Base-by-base conservation (phyloP, 257 asterid genomes). In the Knoxia roxburghii region DNA sequence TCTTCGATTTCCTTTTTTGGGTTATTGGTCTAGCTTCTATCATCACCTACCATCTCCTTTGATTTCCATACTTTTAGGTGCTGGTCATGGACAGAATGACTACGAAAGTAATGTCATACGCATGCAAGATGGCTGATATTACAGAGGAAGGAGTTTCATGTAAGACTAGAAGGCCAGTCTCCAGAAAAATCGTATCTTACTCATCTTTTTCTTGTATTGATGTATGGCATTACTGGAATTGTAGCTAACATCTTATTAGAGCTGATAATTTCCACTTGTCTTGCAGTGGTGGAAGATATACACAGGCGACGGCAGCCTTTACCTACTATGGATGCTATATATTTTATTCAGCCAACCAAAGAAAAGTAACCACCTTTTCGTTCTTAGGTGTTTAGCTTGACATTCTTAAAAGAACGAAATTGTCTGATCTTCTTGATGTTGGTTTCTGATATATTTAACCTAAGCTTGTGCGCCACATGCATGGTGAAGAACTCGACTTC, bases 101-200 rank as follows among this genome's bases (percentile, higher is more conserved):
- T n/a, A 86, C 87, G 74, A 94, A 90, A 82, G 76, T 94, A 79
- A 88, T 94, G 96, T 94, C 99, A 29, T 80, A 77, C 51, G 78
- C 99, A 8, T 94, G 98, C 91, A 94, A 90, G 91, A 90, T 94
- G 99, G 95, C 95, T 30, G 99, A 94, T 81, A 89, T 89, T 70
- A 88, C 96, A 15, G 98, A 94, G 65, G 99, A 94, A 89, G 99
- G 98, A 83, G 95, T 94, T 80, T 90, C 99, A 85, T 90, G 99
- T 94, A 90, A 90, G 97, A 82, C 72, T 90, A 73, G 79, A 83
- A 79, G 81, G 85, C 88, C 82, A 78, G 76, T 81, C 83, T 74
- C 81, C 27, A 49, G 68, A 64, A 29, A 77, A 68, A 56, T 67
- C 73, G 74, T 64, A 49, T 72, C 75, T 72, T 70, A 61, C 73